Base-by-base conservation (phyloP, 371 early-diverging fungal genomes). In the Mortierella sp. region DNA sequence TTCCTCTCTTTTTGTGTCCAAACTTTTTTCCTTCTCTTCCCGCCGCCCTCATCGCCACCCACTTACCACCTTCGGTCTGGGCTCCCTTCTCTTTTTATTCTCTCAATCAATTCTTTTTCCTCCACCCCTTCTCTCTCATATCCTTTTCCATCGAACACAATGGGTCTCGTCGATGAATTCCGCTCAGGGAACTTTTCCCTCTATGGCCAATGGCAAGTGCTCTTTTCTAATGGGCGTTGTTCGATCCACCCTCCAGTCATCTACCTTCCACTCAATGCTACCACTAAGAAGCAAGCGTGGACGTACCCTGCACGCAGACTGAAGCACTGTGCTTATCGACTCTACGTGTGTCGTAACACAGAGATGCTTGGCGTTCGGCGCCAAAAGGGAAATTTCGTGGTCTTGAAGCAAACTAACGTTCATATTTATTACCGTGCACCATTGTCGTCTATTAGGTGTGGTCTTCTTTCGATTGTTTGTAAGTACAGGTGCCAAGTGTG, bases 171-270 rank as follows among this genome's bases (percentile, higher is more conserved):
- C 26, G 65, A 72, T 31, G 72, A 72, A 64, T 72, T 72, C 53
- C 56, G 65, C 32, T 65, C 65, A 4, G 72, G 72, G 54, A 72
- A 72, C 58, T 72, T 72, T 26, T 72, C 72, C 48, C 72, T 72
- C 72, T 72, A 72, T 28, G 72, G 65, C 32, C 72, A 72, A 72
- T 72, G 65, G 64, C 64, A 75, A 69, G 61, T 56, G 28, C n/a
- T 27, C 24, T 39, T 15, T 15, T 46, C 32, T 56, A 3, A 21
- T 37, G 15, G n/a, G n/a, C 30, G 23, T 23, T 14, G 17, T 27
- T 7, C 27, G 6, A 12, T 28, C 26, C 51, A 15, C 21, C 30
- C 14, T 14, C 26, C 27, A 26, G 27, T 1, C n/a, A n/a, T n/a
- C n/a, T n/a, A 15, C 2, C 49, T 9, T 48, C 0, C 26, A 5